These are phyloP conservation scores for Claviceps sp. DNA, from an alignment of 2,329 filamentous ascomycete species.

Conservation along the genomic window DNA sequence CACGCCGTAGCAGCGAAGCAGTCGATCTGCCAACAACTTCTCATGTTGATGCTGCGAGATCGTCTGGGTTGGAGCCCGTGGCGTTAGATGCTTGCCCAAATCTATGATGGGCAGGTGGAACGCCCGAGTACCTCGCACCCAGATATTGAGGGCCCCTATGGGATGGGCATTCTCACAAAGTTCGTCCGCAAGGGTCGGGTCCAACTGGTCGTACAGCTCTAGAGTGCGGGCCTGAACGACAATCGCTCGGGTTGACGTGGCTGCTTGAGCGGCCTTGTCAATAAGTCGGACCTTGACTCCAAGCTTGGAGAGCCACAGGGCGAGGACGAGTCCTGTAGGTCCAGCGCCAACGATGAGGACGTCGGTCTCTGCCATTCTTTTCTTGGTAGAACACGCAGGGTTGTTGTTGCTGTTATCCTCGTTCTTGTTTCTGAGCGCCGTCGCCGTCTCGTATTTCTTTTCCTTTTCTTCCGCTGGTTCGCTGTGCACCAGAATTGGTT, in stretches of 20 bases:
- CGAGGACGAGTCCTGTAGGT: constrained; percentile 28
- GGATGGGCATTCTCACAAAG: not conserved
- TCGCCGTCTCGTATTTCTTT: no score
- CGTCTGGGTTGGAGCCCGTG: not conserved
- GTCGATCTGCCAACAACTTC: constrained; percentile 30
- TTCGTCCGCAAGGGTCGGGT: not conserved
- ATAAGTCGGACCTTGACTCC: constrained; percentile 28
- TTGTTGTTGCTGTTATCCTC: no score
- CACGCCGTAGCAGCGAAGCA: constrained; percentile 3
- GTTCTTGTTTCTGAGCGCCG: no score
- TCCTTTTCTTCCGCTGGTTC: no score
- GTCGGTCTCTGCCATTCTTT: constrained; percentile 7
- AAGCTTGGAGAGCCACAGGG: constrained; percentile 27
- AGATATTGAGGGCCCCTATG: not conserved
- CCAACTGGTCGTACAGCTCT: constrained; percentile 1
- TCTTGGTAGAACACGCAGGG: no score
- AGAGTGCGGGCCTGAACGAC: not conserved
- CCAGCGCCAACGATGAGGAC: constrained; percentile 29
- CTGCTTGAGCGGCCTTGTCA: constrained; percentile 34
- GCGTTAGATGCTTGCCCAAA: not conserved
- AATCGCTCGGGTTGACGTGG: constrained; percentile 7
- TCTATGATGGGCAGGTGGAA: not conserved
- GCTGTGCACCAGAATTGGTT: no score
- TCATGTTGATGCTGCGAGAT: constrained; percentile 24
- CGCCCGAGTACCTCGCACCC: not conserved